Base-by-base conservation (phyloP, 495 filamentous ascomycete genomes). In the Cairneyella variabilis region DNA sequence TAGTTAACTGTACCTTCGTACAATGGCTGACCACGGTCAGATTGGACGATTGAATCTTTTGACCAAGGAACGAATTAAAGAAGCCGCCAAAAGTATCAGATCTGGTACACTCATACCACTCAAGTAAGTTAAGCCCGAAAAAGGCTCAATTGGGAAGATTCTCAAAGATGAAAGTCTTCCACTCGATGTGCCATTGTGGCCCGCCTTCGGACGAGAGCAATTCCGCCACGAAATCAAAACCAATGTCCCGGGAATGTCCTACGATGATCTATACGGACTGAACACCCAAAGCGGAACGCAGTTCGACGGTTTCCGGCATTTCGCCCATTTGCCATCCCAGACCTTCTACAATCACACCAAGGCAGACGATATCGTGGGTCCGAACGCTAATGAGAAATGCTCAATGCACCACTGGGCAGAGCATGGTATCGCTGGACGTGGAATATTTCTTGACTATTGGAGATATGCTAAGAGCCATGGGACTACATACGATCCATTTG, bases 271-370 rank as follows among this genome's bases (percentile, higher is more conserved):
- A 45, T 85, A 85, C 58, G 73, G 76, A 18, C 69, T 86, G 56
- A 88, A 88, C 57, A 85, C 84, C 0, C 85, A 88, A 60, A 79
- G 79, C 49, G 76, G 78, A 3, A 84, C 83, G 0, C 85, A 89
- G 61, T 88, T 83, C 82, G 85, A 89, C 57, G 85, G 85, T 2
- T 74, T 87, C 23, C 70, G 82, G 30, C 83, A 86, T 60, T 66
- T 75, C 49, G 61, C 70, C 49, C 73, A 76, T 52, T 63, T 73
- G 21, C 57, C 66, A 2, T 69, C 72, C 7, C 64, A 62, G 5
- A 62, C 56, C 22, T 69, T 73, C 40, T 83, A 83, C 56, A 84
- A 84, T 54, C 71, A 71, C 21, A 54, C 45, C 20, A 43, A 20
- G 58, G 75, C 64, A 4, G 62, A 61, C 1, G 80, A 83, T 53